A percentile compares a stretch with the other conserved stretches of the same genome.
Evolutionary conservation across 129 eudicot species (phyloP).

Genomic region (Smallanthus sonchifolius): DNA sequence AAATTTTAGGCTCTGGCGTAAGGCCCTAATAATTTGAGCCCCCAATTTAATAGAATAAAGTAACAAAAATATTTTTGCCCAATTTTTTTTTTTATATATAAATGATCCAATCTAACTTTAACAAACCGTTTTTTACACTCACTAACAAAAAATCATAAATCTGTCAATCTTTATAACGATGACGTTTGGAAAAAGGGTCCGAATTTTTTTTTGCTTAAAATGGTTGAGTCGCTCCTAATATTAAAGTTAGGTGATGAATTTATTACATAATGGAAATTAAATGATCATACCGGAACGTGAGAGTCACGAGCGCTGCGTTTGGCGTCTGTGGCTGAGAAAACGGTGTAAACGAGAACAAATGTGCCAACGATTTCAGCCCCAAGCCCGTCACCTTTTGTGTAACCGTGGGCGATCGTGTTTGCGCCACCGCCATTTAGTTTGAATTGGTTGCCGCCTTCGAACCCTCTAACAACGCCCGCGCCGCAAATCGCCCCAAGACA

Average conservation of each 20-base stretch:
- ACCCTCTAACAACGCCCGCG: constrained; percentile 68
- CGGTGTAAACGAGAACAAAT: constrained; percentile 84
- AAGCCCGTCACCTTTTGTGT: constrained; percentile 76
- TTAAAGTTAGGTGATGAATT: not conserved
- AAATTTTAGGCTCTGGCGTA: too few relatives aligned
- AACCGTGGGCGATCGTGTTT: constrained; percentile 54
- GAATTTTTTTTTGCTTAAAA: too few relatives aligned
- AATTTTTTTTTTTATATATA: too few relatives aligned
- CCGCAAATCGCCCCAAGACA: constrained; percentile 87
- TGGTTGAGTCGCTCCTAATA: too few relatives aligned
- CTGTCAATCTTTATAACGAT: too few relatives aligned
- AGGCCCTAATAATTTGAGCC: too few relatives aligned
- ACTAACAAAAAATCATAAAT: too few relatives aligned
- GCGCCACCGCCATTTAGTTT: constrained; percentile 63
- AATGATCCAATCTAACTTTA: too few relatives aligned
- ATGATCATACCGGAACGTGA: constrained; percentile 27
- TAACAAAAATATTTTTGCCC: too few relatives aligned
- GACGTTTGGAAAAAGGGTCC: too few relatives aligned
- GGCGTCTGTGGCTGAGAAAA: constrained; percentile 41
- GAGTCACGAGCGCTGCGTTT: constrained; percentile 40
- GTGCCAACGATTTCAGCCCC: constrained; percentile 83
- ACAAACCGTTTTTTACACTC: too few relatives aligned
- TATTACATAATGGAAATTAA: not conserved
- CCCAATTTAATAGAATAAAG: too few relatives aligned
- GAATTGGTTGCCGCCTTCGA: constrained; percentile 41